Base-by-base conservation (phyloP, 139 green algal species). In the Zygnema circumcarinatum region DNA sequence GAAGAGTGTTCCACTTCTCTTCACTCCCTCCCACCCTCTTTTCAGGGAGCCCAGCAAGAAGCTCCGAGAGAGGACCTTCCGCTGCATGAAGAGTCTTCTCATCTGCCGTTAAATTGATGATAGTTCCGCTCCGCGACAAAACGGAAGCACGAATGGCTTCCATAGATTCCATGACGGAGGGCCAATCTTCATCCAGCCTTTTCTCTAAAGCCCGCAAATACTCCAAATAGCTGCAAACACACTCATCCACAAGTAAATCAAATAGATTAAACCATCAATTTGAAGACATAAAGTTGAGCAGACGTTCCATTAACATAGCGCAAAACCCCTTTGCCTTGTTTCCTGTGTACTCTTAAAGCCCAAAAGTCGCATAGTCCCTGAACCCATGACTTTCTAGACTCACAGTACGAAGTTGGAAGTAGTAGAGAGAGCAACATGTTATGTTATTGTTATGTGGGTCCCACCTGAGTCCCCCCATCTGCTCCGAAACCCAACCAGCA, bases 41-140 rank as follows among this genome's bases (percentile, higher is more conserved):
- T 33, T 83, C 88, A 0, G 97, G 96, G 88, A 99, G 90, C 0
- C 94, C 88, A 7, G 82, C 68, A 87, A 98, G 93, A 87, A 99
- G 95, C n/a, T 87, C 92, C 20, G 84, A 38, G 2, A 98, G 85
- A 29, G 92, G 82, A 7, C 80, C 83, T n/a, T 88, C 11, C 20
- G 92, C 91, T 35, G 90, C 76, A n/a, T 80, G 41, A 81, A 99
- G 92, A 3, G 95, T 96, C 35, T 81, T 56, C 0, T 93, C 90
- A 84, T 99, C 97, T 1, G 88, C 97, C 0, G 97, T 99, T 68
- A 99, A 74, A 94, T 99, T 99, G 62, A 99, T 93, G 16, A 98
- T 86, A 21, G 93, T 90, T 20, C 95, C 96, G 16, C 89, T 86
- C n/a, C 92, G 89, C 86, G 94, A 92, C 84, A 99, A 92, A 88